Conservation (phyloP, 495 filamentous ascomycete species). For the Xylaria intraflava region DNA sequence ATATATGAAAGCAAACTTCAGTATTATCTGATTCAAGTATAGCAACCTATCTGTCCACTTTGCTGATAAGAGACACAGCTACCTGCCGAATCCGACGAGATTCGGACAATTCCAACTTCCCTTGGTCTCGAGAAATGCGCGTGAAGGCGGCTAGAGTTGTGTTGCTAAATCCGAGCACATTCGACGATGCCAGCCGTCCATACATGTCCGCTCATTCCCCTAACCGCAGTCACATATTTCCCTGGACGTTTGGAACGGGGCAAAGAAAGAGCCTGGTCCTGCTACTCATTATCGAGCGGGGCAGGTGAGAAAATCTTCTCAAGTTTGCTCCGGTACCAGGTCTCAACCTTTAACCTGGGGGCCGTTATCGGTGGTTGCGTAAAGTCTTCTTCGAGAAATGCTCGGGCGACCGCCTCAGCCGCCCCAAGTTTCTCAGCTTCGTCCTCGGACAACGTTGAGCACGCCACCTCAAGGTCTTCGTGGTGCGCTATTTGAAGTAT, state of each 20-base stretch:
- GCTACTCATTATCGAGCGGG: background rate
- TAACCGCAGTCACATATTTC: background rate
- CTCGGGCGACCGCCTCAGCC: constrained; percentile 40
- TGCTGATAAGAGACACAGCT: no score
- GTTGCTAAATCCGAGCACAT: no score
- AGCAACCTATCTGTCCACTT: no score
- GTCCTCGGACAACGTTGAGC: constrained; percentile 52
- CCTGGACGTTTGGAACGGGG: background rate
- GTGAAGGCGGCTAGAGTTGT: no score
- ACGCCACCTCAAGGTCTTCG: constrained; percentile 68
- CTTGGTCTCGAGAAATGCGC: no score
- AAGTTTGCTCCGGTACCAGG: constrained; percentile 18
- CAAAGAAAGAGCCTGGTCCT: background rate
- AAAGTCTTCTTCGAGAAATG: constrained; percentile 24
- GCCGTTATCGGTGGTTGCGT: constrained; percentile 9
- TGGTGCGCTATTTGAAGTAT: constrained; percentile 61
- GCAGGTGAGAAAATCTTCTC: constrained; percentile 10
- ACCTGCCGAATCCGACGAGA: no score
- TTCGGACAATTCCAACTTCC: no score
- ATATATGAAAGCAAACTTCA: no score
- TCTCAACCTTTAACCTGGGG: background rate
- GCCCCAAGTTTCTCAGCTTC: constrained; percentile 57
- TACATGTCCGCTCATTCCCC: background rate
- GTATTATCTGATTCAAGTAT: no score
- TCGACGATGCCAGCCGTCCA: no score